Evolutionary conservation across 805 yeast genomes (phyloP).

Genomic region (Starmerella tilneyi): DNA sequence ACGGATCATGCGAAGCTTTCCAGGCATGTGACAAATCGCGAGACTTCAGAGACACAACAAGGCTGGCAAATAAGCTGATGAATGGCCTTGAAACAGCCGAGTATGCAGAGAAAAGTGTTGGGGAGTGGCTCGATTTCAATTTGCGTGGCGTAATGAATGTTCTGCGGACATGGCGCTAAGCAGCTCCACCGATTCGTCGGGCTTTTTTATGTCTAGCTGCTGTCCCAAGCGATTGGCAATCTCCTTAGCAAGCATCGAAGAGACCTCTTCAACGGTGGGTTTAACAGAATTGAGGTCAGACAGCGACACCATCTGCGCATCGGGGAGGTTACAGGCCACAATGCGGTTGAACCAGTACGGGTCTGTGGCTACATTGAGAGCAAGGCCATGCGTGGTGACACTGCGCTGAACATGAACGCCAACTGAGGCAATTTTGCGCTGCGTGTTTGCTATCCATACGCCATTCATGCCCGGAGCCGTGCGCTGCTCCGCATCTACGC

Average conservation of each 20-base stretch:
- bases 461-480: conserved; percentile 56
- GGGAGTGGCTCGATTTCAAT: conserved; percentile 68
- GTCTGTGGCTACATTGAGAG: conserved; percentile 68
- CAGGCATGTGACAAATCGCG: conserved; percentile 65
- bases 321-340: conserved; percentile 78
- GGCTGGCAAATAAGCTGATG: conserved; percentile 54
- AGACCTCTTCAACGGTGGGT: conserved; percentile 34
- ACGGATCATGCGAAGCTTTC: conserved; percentile 61
- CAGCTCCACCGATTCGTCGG: neutral
- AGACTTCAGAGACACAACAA: conserved; percentile 46
- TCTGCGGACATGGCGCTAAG: conserved; percentile 28
- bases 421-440: conserved; percentile 67
- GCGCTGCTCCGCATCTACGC: conserved; percentile 43
- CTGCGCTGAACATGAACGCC: conserved; percentile 81
- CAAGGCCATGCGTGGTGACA: conserved; percentile 81
- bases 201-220: neutral
- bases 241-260: conserved; percentile 35
- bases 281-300: conserved; percentile 12
- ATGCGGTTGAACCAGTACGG: conserved; percentile 57
- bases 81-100: conserved; percentile 46
- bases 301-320: conserved; percentile 44
- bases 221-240: conserved; percentile 10
- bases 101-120: conserved; percentile 49
- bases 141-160: conserved; percentile 55
- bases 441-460: conserved; percentile 57